Evolutionary conservation across 2,329 filamentous ascomycete species (phyloP), one percentile per base, ranked within the genome.

Genomic region (Aspergillus ochraceus): DNA sequence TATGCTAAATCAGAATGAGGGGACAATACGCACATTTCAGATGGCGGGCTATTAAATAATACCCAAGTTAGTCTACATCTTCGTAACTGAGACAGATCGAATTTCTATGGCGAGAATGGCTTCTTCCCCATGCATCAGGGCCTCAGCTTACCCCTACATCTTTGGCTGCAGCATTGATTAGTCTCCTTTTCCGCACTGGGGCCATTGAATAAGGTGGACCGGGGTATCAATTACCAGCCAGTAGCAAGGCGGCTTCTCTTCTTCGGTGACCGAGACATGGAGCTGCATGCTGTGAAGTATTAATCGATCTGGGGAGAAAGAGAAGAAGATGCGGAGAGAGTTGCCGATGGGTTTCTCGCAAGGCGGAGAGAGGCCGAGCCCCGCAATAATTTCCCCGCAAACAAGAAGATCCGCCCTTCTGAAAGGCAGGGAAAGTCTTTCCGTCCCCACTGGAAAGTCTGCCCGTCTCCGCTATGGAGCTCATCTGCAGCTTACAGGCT

Each of bases 101-200:
- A 1, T 14, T 14, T 49, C 4, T 42, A 36, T 42, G 29, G 19
- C 42, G 9, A 6, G 17, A 17, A 32, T 42, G 42, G 11, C 9
- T 6, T 19, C 20, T n/a, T 24, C 8, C 14, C 12, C 14, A 19
- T 10, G n/a, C 17, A 45, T 12, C 12, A n/a, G 36, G 8, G 10
- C 2, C 8, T 53, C 19, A 45, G 58, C 64, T 58, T 62, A 70
- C 68, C 49, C 22, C 68, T 65, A 63, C 68, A 70, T 60, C 68
- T 59, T 47, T 64, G 63, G 51, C 68, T 70, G 54, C 10, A 22
- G 17, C 6, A 46, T 22, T 11, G 6, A 52, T 60, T 52, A 60
- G 58, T 45, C 6, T 26, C 24, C 4, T 8, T 22, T 9, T 20
- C 30, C 12, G 22, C 11, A 51, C 6, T 8, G 3, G 11, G 6